Conservation (phyloP, 1,139 yeast genomes). For the Yamadazyma atmosphaerica region DNA sequence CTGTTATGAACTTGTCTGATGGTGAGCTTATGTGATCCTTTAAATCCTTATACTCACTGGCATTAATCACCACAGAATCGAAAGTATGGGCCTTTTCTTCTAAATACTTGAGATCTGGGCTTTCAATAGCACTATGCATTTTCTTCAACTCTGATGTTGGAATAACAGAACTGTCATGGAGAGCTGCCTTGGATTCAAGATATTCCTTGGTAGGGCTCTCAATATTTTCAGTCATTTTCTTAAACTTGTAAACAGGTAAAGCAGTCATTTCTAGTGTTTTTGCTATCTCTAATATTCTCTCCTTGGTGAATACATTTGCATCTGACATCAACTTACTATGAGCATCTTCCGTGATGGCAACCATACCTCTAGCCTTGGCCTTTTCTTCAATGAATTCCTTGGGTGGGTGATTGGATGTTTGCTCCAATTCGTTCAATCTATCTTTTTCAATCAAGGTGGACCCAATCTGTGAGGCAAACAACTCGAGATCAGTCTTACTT, state of each 20-base stretch:
- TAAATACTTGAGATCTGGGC: constrained; percentile 30
- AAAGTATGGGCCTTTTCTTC: constrained; percentile 22
- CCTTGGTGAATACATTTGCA: constrained; percentile 31
- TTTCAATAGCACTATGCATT: constrained; percentile 12
- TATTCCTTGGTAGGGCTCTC: constrained; percentile 29
- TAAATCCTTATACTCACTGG: constrained; percentile 22
- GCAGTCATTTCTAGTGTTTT: constrained; percentile 25
- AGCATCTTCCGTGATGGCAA: constrained; percentile 27
- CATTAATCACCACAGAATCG: constrained; percentile 20
- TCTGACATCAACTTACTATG: constrained; percentile 23
- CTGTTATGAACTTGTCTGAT: constrained; percentile 14
- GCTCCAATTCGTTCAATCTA: constrained; percentile 15
- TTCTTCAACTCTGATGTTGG: constrained; percentile 20
- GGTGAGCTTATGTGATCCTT: constrained; percentile 18
- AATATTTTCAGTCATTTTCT: constrained; percentile 17
- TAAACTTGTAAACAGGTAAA: constrained; percentile 22
- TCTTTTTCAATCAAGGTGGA: constrained; percentile 11
- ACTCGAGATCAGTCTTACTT: constrained; percentile 10
- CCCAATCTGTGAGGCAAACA: constrained; percentile 10
- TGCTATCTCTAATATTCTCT: constrained; percentile 25
- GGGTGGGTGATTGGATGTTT: constrained; percentile 22
- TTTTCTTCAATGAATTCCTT: constrained; percentile 21
- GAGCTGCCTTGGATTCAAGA: constrained; percentile 31
- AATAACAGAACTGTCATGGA: constrained; percentile 28
- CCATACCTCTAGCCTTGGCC: constrained; percentile 19